Evolutionary conservation across 1,284 basidiomycete species (phyloP), one percentile per base, ranked within the genome.

Genomic region (Megacollybia platyphylla): DNA sequence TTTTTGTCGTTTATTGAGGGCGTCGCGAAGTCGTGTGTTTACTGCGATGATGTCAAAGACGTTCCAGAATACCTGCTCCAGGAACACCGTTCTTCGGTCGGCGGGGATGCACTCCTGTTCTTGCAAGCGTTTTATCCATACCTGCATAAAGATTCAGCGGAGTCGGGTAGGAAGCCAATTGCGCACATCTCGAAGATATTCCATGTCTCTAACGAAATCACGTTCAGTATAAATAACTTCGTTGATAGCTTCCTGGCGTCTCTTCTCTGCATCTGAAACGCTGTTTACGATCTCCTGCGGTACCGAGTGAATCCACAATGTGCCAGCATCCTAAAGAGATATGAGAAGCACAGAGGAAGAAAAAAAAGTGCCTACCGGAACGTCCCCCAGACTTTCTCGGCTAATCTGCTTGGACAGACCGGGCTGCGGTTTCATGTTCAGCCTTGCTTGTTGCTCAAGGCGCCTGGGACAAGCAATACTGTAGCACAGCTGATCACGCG

Each of bases 161-260:
- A 34, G 31, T 34, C 27, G 18, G 40, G 24, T 30, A 27, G 44
- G 39, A 8, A 43, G 45, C 26, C 24, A 27, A 29, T 44, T 2
- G 64, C 86, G 54, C 53, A 93, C 87, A 58, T 98, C 94, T 47
- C 93, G 85, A 36, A 99, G 73, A 58, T 99, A 98, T 61, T 99
- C 96, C 75, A 98, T 80, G 61, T 97, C 94, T 43, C 89, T 76
- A 35, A 98, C 93, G 62, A 97, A 98, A 65, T 97, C 93, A 13
- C 92, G 77, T 59, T 98, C 96, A 11, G 96, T 98, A 59, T 97
- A 97, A 43, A 97, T 94, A 50, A 97, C 89, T 66, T 99, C 96
- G 59, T 98, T 98, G 67, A 99, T 97, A 27, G 92, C 90, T 61
- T 99, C 96, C 58, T 99, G 96, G 1, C 96, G 77, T 61, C 81